Base-by-base conservation (phyloP, 164 flowering plant genomes). In the Nymphaea colorata region DNA sequence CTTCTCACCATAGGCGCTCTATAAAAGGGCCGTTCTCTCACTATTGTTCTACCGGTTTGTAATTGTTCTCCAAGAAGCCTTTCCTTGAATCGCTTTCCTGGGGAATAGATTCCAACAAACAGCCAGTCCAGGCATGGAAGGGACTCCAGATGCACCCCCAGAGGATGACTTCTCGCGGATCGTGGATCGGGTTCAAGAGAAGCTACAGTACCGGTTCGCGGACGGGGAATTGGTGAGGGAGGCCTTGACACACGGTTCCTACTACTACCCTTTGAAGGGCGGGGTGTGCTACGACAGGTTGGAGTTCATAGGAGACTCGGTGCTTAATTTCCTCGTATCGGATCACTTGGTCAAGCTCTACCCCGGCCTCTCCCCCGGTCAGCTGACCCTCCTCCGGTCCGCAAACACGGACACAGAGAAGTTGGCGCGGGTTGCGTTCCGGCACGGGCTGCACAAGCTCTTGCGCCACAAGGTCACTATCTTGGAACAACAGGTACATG, bases 391-490 rank as follows among this genome's bases (percentile, higher is more conserved):
- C n/a, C 67, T 75, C 4, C 68, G 74, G 5, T 68, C 71, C 1
- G 72, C 64, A 11, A 75, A 75, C 64, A 69, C 68, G 3, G 69
- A 68, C 69, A 71, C 70, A 2, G 75, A 69, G 66, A 69, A 69
- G 66, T 60, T 69, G 3, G 71, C 60, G 6, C 66, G 71, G 1
- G 71, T 63, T 2, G 71, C 71, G 0, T 41, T 67, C 25, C 64
- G 64, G 8, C 71, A 72, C 64, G 51, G 65, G 6, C 61, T 76
- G 42, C 65, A 68, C 59, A 47, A 53, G 3, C 68, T 42, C 64
- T 59, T 86, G 10, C 82, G 86, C 2, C 85, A 81, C 67, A 73
- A 70, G 36, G 74, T 74, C 2, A 77, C 83, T 8, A 18, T 62
- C 0, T 74, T 87, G 47, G 60, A 66, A 0, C 68, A 74, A 47